phyloP scores from a whole-genome alignment of 352 stramenopile species.

The Plasmopara viticola region DNA sequence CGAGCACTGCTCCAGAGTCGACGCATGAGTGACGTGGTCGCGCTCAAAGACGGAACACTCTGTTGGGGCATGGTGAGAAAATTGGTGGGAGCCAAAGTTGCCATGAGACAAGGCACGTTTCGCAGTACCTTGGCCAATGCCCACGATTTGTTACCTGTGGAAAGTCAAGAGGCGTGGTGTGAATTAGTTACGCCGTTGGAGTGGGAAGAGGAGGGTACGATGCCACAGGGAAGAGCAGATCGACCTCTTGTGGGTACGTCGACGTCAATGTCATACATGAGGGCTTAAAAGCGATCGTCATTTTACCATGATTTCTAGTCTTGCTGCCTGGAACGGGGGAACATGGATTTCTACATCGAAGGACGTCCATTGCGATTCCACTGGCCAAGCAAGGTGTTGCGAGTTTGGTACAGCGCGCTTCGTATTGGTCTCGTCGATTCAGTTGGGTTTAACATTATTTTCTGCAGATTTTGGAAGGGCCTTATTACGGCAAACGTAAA shows the following conservation, averaged over 20 bases:
- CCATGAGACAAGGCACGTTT: conserved; percentile 48
- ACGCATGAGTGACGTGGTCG: conserved; percentile 51
- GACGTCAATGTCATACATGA: too few species aligned
- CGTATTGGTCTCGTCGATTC: neutral
- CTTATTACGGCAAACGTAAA: conserved; percentile 71
- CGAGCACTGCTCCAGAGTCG: conserved; percentile 51
- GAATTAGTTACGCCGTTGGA: conserved; percentile 64
- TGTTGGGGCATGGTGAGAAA: conserved; percentile 24
- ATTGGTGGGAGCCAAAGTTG: conserved; percentile 31
- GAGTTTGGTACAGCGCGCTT: conserved; percentile 36
- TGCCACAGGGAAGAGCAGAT: conserved; percentile 19
- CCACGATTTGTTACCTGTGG: conserved; percentile 39
- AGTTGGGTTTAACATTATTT: neutral
- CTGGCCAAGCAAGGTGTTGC: conserved; percentile 55
- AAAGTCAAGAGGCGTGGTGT: conserved; percentile 56
- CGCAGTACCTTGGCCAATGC: conserved; percentile 54
- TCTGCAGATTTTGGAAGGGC: conserved; percentile 63
- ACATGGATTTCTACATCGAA: conserved; percentile 71
- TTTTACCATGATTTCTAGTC: conserved; percentile 19
- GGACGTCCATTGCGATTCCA: conserved; percentile 52
- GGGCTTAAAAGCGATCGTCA: too few species aligned
- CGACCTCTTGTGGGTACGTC: conserved; percentile 38
- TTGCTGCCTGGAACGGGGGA: conserved; percentile 67
- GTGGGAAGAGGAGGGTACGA: conserved; percentile 24
- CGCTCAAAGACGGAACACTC: conserved; percentile 25